Percentiles rank a stretch among this genome's conserved stretches.
Evolutionary conservation across 768 basidiomycete species (phyloP).

Genomic region (Porpolomopsis calyptriformis): DNA sequence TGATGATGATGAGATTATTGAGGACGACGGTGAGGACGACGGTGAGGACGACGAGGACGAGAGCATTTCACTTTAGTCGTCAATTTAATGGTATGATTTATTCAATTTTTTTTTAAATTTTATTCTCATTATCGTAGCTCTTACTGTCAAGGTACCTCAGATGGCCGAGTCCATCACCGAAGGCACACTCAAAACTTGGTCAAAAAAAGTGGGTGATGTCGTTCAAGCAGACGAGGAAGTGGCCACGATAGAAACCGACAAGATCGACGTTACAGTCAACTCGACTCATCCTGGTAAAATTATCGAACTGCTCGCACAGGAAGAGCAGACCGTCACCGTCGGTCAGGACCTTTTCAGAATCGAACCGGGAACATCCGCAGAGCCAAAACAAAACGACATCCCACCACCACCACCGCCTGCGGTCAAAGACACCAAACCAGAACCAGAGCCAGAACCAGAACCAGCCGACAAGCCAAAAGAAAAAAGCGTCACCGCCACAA

Average conservation of each 20-base stretch:
- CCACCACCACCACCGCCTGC: constrained; percentile 29
- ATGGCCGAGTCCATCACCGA: constrained; percentile 99
- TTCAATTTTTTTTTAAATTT: not conserved
- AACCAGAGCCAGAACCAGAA: constrained; percentile 17
- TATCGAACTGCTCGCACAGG: constrained; percentile 72
- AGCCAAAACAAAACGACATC: constrained; percentile 36
- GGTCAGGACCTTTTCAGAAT: constrained; percentile 91
- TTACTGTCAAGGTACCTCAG: constrained; percentile 90
- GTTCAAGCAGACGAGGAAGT: constrained; percentile 93
- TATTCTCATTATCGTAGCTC: constrained; percentile 34
- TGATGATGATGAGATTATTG: no score
- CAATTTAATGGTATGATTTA: no score
- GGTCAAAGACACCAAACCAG: constrained; percentile 16
- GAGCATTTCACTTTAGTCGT: no score
- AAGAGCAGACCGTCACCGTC: constrained; percentile 90
- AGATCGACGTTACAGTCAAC: constrained; percentile 98
- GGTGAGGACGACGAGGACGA: no score
- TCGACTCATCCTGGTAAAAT: constrained; percentile 84
- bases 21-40: no score
- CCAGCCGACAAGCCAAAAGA: constrained; percentile 32
- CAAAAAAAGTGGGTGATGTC: constrained; percentile 84
- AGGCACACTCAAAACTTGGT: constrained; percentile 91
- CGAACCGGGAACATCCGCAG: constrained; percentile 64
- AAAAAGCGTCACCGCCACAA: constrained; percentile 20
- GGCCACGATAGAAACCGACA: constrained; percentile 97